Evolutionary conservation across 352 stramenopile species (phyloP).

Genomic region (Globisporangium nodosum): DNA sequence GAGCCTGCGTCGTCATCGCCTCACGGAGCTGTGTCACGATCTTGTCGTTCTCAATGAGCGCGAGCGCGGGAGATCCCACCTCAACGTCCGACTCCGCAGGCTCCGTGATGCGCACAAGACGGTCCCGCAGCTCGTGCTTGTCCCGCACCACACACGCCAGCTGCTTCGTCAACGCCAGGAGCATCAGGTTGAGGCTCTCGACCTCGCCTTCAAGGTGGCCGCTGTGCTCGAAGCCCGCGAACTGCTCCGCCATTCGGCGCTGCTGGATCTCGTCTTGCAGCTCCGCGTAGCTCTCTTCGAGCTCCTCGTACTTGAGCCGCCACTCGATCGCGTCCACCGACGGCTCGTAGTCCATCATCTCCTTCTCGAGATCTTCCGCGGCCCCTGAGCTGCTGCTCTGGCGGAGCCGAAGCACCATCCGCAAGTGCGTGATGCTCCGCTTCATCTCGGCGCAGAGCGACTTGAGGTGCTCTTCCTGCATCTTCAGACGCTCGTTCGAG

Average conservation of each 20-base stretch:
- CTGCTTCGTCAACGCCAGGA: conserved; percentile 56
- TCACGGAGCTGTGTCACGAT: conserved; percentile 32
- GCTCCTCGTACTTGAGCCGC: conserved; percentile 79
- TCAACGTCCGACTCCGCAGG: neutral
- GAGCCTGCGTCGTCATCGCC: conserved; percentile 35
- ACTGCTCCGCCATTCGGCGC: conserved; percentile 9
- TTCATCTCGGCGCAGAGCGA: conserved; percentile 55
- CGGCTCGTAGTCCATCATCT: conserved; percentile 43
- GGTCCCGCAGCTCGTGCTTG: conserved; percentile 69
- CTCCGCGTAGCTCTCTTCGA: conserved; percentile 51
- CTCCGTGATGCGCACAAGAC: conserved; percentile 14
- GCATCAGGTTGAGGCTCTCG: conserved; percentile 65
- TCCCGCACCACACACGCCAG: conserved; percentile 61
- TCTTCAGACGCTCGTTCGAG: conserved; percentile 45
- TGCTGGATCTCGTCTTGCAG: conserved; percentile 45
- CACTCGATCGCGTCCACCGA: conserved; percentile 75
- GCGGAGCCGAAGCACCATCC: conserved; percentile 48
- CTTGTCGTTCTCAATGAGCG: conserved; percentile 10
- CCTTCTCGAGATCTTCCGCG: conserved; percentile 11
- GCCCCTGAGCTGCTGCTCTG: neutral
- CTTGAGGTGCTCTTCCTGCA: conserved; percentile 50
- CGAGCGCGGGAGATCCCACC: neutral
- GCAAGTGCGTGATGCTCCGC: conserved; percentile 44
- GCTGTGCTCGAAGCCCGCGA: conserved; percentile 1
- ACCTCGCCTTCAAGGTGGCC: conserved; percentile 23